A percentile compares a stretch with the other conserved stretches of the same genome.
These are phyloP conservation scores for Colletotrichum filicis DNA, from an alignment of 2,329 filamentous ascomycete species.

Conservation along the genomic window DNA sequence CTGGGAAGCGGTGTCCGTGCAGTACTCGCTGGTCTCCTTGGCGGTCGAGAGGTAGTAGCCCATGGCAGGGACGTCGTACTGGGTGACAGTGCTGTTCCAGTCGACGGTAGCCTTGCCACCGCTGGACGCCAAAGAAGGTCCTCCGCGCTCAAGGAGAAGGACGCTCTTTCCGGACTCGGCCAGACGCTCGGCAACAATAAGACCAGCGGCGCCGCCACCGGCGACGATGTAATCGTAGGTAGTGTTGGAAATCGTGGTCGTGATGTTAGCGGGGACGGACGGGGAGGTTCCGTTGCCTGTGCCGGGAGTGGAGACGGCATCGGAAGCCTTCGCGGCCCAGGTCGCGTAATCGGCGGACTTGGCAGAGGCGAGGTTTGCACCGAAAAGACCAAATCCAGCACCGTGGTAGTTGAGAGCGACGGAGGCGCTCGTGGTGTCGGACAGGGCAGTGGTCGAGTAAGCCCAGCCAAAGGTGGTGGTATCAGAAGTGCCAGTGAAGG, in stretches of 20 bases:
- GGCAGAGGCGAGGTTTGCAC: conserved; percentile 34
- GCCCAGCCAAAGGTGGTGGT: conserved; percentile 33
- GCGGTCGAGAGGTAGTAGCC: conserved; percentile 31
- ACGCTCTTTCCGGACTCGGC: conserved; percentile 37
- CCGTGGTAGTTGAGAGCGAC: conserved; percentile 37
- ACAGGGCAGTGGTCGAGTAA: conserved; percentile 34
- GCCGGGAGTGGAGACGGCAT: conserved; percentile 35
- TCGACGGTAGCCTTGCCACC: conserved; percentile 37
- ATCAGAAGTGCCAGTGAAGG: conserved; percentile 35
- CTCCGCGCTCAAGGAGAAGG: conserved; percentile 34
- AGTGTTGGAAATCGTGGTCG: conserved; percentile 31
- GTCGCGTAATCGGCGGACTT: conserved; percentile 37
- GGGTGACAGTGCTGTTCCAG: conserved; percentile 41
- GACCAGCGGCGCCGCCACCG: conserved; percentile 35
- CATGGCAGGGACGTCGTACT: conserved; percentile 38
- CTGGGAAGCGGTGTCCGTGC: conserved; percentile 41
- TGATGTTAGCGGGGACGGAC: conserved; percentile 23
- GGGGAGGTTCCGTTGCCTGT: conserved; percentile 25
- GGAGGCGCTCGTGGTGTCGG: conserved; percentile 33
- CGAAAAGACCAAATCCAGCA: conserved; percentile 38
- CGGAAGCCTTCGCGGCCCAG: conserved; percentile 39
- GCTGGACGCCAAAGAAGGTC: conserved; percentile 27
- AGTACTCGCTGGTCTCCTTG: conserved; percentile 37
- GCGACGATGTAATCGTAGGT: conserved; percentile 37
- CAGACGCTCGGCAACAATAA: conserved; percentile 33